Conservation (phyloP, 1,139 yeast species). For the Suhomyces ambrosiae region DNA sequence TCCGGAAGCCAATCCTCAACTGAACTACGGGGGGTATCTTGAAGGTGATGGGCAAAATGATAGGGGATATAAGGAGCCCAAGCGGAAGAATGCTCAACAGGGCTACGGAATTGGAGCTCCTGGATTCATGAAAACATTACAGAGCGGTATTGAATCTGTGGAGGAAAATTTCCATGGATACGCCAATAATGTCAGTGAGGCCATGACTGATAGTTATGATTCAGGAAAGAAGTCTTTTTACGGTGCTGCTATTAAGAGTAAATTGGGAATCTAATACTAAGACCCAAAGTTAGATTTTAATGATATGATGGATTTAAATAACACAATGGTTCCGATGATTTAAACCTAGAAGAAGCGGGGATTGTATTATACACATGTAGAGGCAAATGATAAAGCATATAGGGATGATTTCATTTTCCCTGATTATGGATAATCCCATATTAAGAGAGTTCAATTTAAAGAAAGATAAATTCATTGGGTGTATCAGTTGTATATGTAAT, state of each 20-base stretch:
- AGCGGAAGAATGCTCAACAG: conserved; percentile 33
- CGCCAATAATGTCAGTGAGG: conserved; percentile 56
- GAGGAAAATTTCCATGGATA: conserved; percentile 62
- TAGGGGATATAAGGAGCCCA: conserved; percentile 53
- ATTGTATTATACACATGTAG: too few species aligned
- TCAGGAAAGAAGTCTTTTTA: conserved; percentile 54
- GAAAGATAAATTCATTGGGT: too few species aligned
- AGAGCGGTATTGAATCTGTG: conserved; percentile 53
- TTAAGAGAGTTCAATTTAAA: too few species aligned
- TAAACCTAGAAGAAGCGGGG: too few species aligned
- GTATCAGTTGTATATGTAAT: too few species aligned
- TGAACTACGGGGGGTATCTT: conserved; percentile 27
- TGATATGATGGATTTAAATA: too few species aligned
- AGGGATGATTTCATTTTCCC: too few species aligned
- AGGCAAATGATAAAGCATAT: too few species aligned
- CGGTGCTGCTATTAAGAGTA: conserved; percentile 53
- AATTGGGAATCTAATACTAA: conserved; percentile 50
- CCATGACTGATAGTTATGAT: conserved; percentile 54
- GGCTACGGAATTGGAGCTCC: conserved; percentile 31
- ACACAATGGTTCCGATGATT: too few species aligned
- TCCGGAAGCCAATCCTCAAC: conserved; percentile 49
- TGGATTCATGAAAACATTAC: conserved; percentile 51
- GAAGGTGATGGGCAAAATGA: conserved; percentile 22
- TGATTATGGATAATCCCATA: too few species aligned
- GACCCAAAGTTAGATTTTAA: too few species aligned